phyloP scores from a whole-genome alignment of 306 rosid species.

The Acacia melanoxylon region DNA sequence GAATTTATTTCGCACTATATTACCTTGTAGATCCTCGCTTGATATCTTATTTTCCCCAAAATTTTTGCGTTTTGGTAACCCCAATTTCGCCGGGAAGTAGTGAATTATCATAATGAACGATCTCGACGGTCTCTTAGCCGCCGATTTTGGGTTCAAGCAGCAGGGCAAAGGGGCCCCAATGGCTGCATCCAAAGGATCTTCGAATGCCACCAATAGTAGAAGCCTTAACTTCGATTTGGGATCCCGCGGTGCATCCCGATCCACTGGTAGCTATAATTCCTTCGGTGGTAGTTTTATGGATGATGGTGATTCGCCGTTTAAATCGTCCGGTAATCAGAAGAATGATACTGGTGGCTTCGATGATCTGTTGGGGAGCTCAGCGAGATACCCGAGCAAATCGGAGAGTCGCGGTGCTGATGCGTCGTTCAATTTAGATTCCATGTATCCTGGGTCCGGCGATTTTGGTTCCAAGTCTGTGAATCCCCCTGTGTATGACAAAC shows the following conservation, averaged over 20 bases:
- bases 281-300: conserved; percentile 40
- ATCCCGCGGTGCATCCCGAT: conserved; percentile 48
- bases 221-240: conserved; percentile 55
- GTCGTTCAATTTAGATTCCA: conserved; percentile 61
- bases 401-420: conserved; percentile 39
- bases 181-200: conserved; percentile 56
- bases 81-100: background rate
- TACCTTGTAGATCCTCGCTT: background rate
- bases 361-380: conserved; percentile 55
- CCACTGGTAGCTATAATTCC: conserved; percentile 52
- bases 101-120: conserved; percentile 58
- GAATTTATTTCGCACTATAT: background rate
- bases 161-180: conserved; percentile 79
- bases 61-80: background rate
- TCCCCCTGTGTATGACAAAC: conserved; percentile 68
- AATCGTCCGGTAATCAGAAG: conserved; percentile 36
- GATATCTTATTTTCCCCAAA: background rate
- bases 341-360: conserved; percentile 41
- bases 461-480: conserved; percentile 43
- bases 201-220: conserved; percentile 33
- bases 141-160: conserved; percentile 77
- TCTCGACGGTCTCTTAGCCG: conserved; percentile 76
- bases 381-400: conserved; percentile 42
- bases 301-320: conserved; percentile 51
- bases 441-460: conserved; percentile 42